Evolutionary conservation across 441 rosid species (phyloP).

Genomic region (Populus tomentosa): DNA sequence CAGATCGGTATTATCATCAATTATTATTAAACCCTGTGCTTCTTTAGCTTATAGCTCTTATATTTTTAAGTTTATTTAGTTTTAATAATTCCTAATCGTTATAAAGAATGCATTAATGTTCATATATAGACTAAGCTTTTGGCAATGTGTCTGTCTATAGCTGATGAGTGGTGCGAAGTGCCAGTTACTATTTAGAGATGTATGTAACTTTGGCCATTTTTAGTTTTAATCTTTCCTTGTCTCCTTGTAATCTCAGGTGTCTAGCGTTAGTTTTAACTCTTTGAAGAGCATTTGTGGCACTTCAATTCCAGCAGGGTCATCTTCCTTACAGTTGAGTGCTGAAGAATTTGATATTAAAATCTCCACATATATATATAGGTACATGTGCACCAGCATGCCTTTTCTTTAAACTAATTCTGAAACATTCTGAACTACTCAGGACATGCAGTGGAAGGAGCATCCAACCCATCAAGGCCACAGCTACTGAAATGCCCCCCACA

Average conservation of each 20-base stretch:
- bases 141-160: too few species aligned
- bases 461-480: slow-evolving; percentile 80
- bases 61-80: too few species aligned
- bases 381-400: neutral
- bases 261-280: slow-evolving; percentile 40
- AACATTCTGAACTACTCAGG: slow-evolving; percentile 26
- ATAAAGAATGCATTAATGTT: too few species aligned
- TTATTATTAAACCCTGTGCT: too few species aligned
- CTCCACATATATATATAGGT: neutral
- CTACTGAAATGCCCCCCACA: slow-evolving; percentile 59
- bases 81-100: too few species aligned
- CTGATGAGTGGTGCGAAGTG: too few species aligned
- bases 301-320: slow-evolving; percentile 38
- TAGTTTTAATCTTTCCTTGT: neutral
- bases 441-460: slow-evolving; percentile 35
- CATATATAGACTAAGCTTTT: too few species aligned
- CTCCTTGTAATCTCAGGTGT: slow-evolving; percentile 34
- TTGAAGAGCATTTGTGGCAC: slow-evolving; percentile 39
- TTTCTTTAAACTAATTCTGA: neutral
- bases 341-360: neutral
- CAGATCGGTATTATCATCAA: too few species aligned
- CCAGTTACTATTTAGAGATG: neutral
- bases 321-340: slow-evolving; percentile 56
- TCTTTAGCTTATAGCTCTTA: too few species aligned
- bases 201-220: neutral